Base-by-base conservation (phyloP, 768 basidiomycete genomes). In the Phylloporus sp. region DNA sequence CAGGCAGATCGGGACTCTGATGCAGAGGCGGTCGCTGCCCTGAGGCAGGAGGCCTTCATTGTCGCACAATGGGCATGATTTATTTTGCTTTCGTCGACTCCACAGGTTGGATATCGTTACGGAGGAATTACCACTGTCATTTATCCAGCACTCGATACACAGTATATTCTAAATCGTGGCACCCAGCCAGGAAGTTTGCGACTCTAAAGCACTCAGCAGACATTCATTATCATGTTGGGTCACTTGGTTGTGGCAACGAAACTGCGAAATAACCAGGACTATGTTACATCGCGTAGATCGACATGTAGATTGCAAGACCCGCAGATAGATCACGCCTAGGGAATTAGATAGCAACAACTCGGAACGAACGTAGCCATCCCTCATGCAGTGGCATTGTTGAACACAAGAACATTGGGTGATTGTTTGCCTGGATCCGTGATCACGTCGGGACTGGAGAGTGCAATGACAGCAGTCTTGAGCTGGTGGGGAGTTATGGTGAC, bases 381-480 rank as follows among this genome's bases (percentile, higher is more conserved):
- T 61, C 42, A 59, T 3, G 35, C 42, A 7, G 86, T 87, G 6
- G 78, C 82, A 54, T 91, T 91, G 74, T 91, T 91, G 72, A 79
- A 92, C 54, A 88, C 76, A 60, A 93, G 72, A 63, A 80, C 52
- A 71, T 93, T 91, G 33, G 76, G 69, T 4, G 87, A 84, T 38
- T 76, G 65, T 1, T 53, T 44, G 3, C 80, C 80, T 9, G 70
- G 51, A 9, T 77, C 72, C 0, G 46, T 22, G 10, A 96, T 70
- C 15, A 75, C 34, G 41, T 67, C 77, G 38, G 61, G 57, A 45
- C 73, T 84, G 11, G 85, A 67, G 5, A 97, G 72, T 2, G 64
- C 68, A 24, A 88, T 32, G 24, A 98, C 54, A 6, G 86, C 86
- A 48, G 75, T 69, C 82, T 90, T 96, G 51, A 98, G 71, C 65